Conservation (phyloP, 1,284 basidiomycete species). For the Cryptococcus sp. region DNA sequence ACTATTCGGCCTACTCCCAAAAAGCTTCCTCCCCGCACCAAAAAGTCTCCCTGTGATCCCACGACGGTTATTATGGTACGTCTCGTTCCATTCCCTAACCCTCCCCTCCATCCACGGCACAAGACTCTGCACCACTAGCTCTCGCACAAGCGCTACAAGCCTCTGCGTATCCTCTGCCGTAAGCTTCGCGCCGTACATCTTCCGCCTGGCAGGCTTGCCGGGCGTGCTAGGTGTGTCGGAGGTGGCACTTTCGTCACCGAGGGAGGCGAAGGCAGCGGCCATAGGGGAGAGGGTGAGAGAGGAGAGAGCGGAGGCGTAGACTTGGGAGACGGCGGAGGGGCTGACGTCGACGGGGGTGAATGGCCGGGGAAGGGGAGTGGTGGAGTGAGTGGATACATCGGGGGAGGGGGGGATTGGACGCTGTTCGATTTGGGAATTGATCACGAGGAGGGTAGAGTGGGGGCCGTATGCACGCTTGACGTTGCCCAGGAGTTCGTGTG, state of each 20-base stretch:
- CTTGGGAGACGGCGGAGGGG: constrained; percentile 36
- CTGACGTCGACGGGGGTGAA: constrained; percentile 27
- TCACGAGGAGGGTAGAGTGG: constrained; percentile 47
- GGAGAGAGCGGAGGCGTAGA: constrained; percentile 42
- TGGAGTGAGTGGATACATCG: constrained; percentile 28
- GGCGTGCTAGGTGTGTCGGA: constrained; percentile 18
- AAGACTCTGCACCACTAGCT: constrained; percentile 85
- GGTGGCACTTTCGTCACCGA: constrained; percentile 12
- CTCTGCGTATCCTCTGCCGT: constrained; percentile 74
- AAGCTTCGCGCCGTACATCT: constrained; percentile 52
- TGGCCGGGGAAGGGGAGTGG: constrained; percentile 32
- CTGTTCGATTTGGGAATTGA: constrained; percentile 38
- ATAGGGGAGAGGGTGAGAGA: constrained; percentile 40
- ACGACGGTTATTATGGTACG: constrained; percentile 75
- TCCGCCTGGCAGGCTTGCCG: constrained; percentile 19
- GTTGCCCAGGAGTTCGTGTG: constrained; percentile 37
- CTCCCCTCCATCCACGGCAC: constrained; percentile 96
- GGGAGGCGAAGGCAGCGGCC: constrained; percentile 21
- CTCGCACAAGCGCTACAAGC: constrained; percentile 77
- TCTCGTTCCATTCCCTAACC: constrained; percentile 91
- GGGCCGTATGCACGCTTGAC: constrained; percentile 49
- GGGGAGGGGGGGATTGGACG: constrained; percentile 20
- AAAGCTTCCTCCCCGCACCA: constrained; percentile 59
- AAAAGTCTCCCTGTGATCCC: constrained; percentile 88
- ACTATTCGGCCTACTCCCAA: constrained; percentile 47